Conservation (phyloP, 495 filamentous ascomycete genomes). For the Rusavskia elegans region DNA sequence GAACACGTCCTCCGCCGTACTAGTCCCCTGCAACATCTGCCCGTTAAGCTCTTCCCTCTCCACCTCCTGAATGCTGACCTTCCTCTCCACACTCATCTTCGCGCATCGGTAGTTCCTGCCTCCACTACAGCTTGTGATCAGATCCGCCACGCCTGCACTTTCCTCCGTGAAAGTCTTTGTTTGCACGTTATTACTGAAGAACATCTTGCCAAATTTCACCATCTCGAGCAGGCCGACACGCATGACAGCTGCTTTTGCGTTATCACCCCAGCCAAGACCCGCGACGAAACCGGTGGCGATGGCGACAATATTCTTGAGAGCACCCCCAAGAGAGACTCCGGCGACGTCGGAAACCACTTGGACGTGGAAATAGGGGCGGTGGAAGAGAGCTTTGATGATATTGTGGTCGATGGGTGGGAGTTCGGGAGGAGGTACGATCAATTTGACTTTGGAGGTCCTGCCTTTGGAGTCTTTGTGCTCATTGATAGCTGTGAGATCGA, state of each 20-base stretch:
- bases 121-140: conserved; percentile 84
- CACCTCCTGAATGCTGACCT: conserved; percentile 67
- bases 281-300: conserved; percentile 90
- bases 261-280: conserved; percentile 93
- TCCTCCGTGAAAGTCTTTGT: conserved; percentile 87
- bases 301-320: conserved; percentile 94
- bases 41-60: conserved; percentile 86
- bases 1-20: conserved; percentile 82
- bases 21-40: conserved; percentile 90
- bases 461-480: conserved; percentile 51
- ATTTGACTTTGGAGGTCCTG: conserved; percentile 41
- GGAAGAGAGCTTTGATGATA: conserved; percentile 70
- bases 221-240: conserved; percentile 87
- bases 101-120: conserved; percentile 92
- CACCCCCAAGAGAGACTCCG: conserved; percentile 87
- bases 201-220: conserved; percentile 84
- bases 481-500: conserved; percentile 41
- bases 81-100: conserved; percentile 68
- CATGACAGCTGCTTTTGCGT: conserved; percentile 95
- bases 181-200: conserved; percentile 68
- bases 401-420: conserved; percentile 72
- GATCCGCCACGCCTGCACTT: conserved; percentile 86
- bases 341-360: conserved; percentile 83
- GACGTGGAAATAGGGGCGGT: conserved; percentile 95
- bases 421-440: conserved; percentile 57